A percentile compares a stretch with the other conserved stretches of the same genome.
These are phyloP conservation scores for Botrytis squamosa DNA, from an alignment of 2,329 filamentous ascomycete species.

Conservation along the genomic window DNA sequence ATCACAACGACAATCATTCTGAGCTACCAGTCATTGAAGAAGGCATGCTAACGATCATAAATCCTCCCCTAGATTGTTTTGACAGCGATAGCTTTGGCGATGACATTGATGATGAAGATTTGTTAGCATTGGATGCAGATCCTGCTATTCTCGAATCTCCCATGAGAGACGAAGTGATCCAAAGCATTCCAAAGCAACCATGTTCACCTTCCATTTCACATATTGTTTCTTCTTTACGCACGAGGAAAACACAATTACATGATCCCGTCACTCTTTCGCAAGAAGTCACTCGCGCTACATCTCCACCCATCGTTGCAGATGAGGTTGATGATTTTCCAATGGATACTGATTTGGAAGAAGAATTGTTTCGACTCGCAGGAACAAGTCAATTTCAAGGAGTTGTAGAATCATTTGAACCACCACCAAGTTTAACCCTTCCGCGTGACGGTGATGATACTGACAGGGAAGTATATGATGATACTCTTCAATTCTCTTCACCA, in stretches of 20 bases:
- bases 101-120: constrained; percentile 33
- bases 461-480: constrained; percentile 33
- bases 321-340: constrained; percentile 34
- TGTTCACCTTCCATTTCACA: not conserved
- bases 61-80: not conserved
- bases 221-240: not conserved
- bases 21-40: constrained; percentile 23
- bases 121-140: constrained; percentile 28
- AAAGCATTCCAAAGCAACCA: not conserved
- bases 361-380: constrained; percentile 31
- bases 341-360: constrained; percentile 32
- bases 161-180: not conserved
- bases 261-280: not conserved
- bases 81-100: constrained; percentile 31
- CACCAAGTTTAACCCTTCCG: constrained; percentile 27
- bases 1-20: constrained; percentile 13
- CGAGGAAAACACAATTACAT: not conserved
- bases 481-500: constrained; percentile 35
- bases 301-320: not conserved
- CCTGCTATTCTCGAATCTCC: constrained; percentile 11
- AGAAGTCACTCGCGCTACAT: not conserved
- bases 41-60: not conserved
- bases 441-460: constrained; percentile 22
- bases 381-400: constrained; percentile 12
- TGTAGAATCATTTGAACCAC: constrained; percentile 28